Evolutionary conservation across 75 land plant species (phyloP).

Genomic region (Adiantum capillusveneris): DNA sequence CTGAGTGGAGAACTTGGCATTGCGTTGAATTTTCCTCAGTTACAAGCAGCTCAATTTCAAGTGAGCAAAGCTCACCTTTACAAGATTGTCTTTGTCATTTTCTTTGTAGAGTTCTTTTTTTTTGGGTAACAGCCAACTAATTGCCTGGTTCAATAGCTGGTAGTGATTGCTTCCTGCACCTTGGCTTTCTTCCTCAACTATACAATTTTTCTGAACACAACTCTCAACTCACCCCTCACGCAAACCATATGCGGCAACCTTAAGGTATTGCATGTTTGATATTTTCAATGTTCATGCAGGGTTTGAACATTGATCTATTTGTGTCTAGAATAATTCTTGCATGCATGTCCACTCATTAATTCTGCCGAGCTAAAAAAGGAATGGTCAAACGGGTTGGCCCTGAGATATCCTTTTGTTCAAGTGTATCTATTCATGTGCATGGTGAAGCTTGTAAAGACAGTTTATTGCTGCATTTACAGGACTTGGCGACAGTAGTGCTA

Average conservation of each 20-base stretch:
- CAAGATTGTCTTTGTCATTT: no score
- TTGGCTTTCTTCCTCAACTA: conserved; percentile 92
- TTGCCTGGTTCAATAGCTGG: conserved; percentile 37
- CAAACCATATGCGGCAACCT: conserved; percentile 98
- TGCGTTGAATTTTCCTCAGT: conserved; percentile 56
- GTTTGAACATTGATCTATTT: no score
- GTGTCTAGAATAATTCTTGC: not conserved
- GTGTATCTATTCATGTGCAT: no score
- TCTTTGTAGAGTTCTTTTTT: not conserved
- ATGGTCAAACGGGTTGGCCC: no score
- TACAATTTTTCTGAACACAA: conserved; percentile 88
- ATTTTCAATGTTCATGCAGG: no score
- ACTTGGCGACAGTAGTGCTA: conserved; percentile 79
- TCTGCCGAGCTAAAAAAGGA: no score
- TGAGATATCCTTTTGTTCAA: no score
- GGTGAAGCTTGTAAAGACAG: no score
- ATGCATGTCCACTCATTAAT: no score
- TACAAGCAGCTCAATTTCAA: conserved; percentile 71
- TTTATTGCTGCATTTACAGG: conserved; percentile 38
- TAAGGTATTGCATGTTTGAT: conserved; percentile 65
- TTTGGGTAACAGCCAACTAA: not conserved
- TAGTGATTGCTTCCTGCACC: conserved; percentile 71
- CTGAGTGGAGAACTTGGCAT: conserved; percentile 70
- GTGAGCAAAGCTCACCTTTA: conserved; percentile 21
- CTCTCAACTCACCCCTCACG: conserved; percentile 90